Conservation (phyloP, 768 basidiomycete species). For the Pisolithus orientalis region DNA sequence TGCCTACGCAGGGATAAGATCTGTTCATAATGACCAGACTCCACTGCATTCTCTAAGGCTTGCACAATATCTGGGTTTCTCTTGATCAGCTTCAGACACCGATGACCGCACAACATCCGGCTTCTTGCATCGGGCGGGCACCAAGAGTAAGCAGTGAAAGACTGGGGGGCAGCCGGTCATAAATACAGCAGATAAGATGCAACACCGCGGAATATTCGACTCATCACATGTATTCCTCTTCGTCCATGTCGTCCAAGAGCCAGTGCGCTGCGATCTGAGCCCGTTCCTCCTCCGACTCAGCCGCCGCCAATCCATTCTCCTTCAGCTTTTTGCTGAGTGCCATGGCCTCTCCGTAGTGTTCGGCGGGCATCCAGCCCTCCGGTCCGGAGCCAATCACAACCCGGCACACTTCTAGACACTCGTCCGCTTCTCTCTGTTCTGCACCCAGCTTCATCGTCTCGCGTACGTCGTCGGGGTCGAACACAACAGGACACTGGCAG, state of each 20-base stretch:
- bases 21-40: no score
- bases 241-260: slow-evolving; percentile 43
- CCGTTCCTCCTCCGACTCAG: slow-evolving; percentile 30
- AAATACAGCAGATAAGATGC: slow-evolving; percentile 4
- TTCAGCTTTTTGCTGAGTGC: slow-evolving; percentile 28
- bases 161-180: background rate
- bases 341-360: slow-evolving; percentile 37
- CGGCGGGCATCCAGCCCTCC: slow-evolving; percentile 40
- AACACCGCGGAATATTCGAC: slow-evolving; percentile 1
- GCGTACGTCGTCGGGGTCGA: slow-evolving; percentile 39
- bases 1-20: no score
- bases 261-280: slow-evolving; percentile 34
- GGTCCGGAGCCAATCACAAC: slow-evolving; percentile 27
- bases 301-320: slow-evolving; percentile 25
- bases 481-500: slow-evolving; percentile 40
- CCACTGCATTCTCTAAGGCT: no score
- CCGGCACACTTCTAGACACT: slow-evolving; percentile 22
- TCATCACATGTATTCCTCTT: slow-evolving; percentile 37
- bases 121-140: no score
- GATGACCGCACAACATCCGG: no score
- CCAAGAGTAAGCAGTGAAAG: no score
- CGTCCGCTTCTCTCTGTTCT: slow-evolving; percentile 25
- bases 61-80: no score
- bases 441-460: slow-evolving; percentile 34
- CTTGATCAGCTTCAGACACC: no score